Percentiles rank a stretch among this genome's conserved stretches.
These are phyloP conservation scores for Anthracocystis walkeri DNA, from an alignment of 1,284 basidiomycete genomes.

Conservation along the genomic window DNA sequence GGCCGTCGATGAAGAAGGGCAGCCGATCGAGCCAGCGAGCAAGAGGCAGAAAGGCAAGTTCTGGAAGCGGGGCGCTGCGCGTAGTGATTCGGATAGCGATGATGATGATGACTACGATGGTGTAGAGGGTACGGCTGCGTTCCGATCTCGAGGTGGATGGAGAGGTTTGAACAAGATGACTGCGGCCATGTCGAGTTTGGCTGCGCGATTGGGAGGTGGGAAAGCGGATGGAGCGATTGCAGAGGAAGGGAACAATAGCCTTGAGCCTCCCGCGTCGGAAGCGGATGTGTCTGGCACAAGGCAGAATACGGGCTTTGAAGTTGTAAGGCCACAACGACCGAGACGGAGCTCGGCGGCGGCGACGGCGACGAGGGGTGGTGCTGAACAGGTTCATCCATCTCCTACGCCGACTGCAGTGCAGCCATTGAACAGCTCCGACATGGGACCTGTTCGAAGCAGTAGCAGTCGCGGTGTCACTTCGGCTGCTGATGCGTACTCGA, in stretches of 20 bases:
- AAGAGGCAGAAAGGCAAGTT: constrained; percentile 41
- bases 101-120: constrained; percentile 29
- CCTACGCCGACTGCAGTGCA: constrained; percentile 21
- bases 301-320: constrained; percentile 47
- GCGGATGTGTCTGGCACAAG: constrained; percentile 30
- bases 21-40: constrained; percentile 22
- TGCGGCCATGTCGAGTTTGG: constrained; percentile 44
- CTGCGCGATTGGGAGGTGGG: constrained; percentile 28
- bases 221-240: constrained; percentile 8
- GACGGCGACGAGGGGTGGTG: constrained; percentile 14
- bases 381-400: constrained; percentile 10
- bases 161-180: constrained; percentile 59
- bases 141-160: constrained; percentile 49
- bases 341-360: constrained; percentile 26
- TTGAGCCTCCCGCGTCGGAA: constrained; percentile 46
- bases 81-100: constrained; percentile 38
- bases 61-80: constrained; percentile 36
- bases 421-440: constrained; percentile 1
- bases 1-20: constrained; percentile 50
- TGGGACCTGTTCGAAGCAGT: neutral
- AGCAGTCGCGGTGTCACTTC: constrained; percentile 17
- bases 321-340: constrained; percentile 49
- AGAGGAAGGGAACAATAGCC: constrained; percentile 35
- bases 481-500: constrained; percentile 36
- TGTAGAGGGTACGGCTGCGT: constrained; percentile 16